Evolutionary conservation across 169 alveolate species (phyloP).

Genomic region (Cyclospora cayetanensis): DNA sequence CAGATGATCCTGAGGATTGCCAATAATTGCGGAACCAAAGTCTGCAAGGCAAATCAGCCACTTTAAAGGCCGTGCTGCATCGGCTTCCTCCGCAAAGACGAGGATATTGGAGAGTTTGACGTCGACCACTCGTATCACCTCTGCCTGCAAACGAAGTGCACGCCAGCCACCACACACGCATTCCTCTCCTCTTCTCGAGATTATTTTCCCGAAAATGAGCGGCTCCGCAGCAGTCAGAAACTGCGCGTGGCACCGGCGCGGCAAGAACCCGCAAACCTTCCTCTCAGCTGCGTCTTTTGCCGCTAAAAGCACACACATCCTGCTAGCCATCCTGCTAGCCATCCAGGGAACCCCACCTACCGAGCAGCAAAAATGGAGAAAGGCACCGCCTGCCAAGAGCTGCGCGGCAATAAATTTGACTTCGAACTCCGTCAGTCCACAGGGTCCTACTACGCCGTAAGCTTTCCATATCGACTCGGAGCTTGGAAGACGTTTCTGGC

Average conservation of each 20-base stretch:
- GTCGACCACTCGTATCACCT: constrained; percentile 40
- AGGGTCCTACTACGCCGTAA: not conserved
- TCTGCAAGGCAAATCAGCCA: constrained; percentile 53
- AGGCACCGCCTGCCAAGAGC: constrained; percentile 65
- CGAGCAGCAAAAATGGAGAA: constrained; percentile 22
- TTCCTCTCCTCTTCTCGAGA: no score
- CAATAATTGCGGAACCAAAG: constrained; percentile 43
- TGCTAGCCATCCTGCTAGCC: not conserved
- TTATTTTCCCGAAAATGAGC: no score
- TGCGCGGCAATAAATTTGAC: constrained; percentile 40
- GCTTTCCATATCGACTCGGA: not conserved
- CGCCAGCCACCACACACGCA: not conserved
- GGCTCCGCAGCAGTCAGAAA: no score
- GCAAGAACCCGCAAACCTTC: not conserved
- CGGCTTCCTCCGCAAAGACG: not conserved
- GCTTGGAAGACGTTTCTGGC: not conserved
- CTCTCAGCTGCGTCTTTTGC: not conserved
- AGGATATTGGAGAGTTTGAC: constrained; percentile 28
- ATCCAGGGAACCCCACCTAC: not conserved
- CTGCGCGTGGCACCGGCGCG: no score
- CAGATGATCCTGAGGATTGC: constrained; percentile 36
- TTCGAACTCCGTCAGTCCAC: constrained; percentile 56
- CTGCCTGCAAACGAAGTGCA: constrained; percentile 35
- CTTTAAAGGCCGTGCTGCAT: not conserved
- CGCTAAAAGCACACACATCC: not conserved